These are phyloP conservation scores for Geosmithia putterillii DNA, from an alignment of 2,329 filamentous ascomycete species.

Conservation along the genomic window DNA sequence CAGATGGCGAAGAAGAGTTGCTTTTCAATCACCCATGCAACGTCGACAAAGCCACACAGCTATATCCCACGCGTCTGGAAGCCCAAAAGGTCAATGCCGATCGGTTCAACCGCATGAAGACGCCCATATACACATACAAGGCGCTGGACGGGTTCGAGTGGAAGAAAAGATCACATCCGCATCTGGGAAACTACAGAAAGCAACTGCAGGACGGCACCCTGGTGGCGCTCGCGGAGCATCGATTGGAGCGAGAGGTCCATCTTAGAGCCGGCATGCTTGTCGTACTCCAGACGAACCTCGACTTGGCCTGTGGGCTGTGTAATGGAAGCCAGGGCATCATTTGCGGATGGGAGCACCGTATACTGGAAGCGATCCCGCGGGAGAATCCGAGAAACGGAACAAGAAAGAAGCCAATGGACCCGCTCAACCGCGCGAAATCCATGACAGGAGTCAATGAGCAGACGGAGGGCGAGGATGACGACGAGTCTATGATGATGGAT, in stretches of 20 bases:
- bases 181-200: background rate
- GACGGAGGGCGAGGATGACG: background rate
- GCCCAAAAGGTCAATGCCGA: slow-evolving; percentile 3
- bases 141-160: slow-evolving; percentile 6
- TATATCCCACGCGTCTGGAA: slow-evolving; percentile 6
- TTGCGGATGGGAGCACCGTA: slow-evolving; percentile 7
- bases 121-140: slow-evolving; percentile 1
- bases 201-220: slow-evolving; percentile 4
- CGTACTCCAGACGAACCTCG: slow-evolving; percentile 11
- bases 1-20: slow-evolving; percentile 19
- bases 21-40: slow-evolving; percentile 31
- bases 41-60: slow-evolving; percentile 11
- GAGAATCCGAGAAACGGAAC: background rate
- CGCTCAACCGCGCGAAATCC: slow-evolving; percentile 3
- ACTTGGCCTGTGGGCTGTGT: slow-evolving; percentile 3
- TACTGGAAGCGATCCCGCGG: background rate
- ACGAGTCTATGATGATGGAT: background rate
- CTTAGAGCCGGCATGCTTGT: slow-evolving; percentile 9
- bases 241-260: slow-evolving; percentile 3
- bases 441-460: background rate
- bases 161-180: background rate
- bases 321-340: slow-evolving; percentile 15
- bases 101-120: slow-evolving; percentile 5
- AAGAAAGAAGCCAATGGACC: background rate
- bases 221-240: slow-evolving; percentile 3